Evolutionary conservation across 108 stramenopile species (phyloP).

Genomic region (Skeletonema potamos): DNA sequence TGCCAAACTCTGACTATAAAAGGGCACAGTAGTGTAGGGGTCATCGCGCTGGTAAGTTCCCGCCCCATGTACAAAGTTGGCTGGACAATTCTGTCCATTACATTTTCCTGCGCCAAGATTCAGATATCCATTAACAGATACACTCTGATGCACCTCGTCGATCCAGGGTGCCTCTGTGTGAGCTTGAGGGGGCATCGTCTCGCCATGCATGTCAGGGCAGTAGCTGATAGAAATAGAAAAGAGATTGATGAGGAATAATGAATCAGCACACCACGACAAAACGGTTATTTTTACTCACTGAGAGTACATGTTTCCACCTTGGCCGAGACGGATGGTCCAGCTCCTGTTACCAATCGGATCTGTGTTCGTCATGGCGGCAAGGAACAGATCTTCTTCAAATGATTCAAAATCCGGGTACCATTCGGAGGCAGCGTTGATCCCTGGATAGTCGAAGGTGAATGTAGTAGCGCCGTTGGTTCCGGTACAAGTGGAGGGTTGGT

Average conservation of each 20-base stretch:
- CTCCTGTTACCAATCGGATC: slow-evolving; percentile 5
- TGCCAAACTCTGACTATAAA: slow-evolving; percentile 10
- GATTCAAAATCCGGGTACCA: not conserved
- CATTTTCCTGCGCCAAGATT: not conserved
- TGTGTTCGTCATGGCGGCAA: slow-evolving; percentile 11
- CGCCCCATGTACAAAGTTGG: slow-evolving; percentile 31
- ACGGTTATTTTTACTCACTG: too few species aligned
- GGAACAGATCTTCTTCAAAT: slow-evolving; percentile 13
- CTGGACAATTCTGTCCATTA: not conserved
- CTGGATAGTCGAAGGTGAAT: slow-evolving; percentile 26
- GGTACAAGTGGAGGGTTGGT: not conserved
- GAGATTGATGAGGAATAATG: too few species aligned
- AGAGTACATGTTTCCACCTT: slow-evolving; percentile 26
- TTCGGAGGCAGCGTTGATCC: not conserved
- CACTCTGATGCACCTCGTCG: slow-evolving; percentile 26
- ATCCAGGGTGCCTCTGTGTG: slow-evolving; percentile 13
- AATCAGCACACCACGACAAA: too few species aligned
- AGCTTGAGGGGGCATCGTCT: slow-evolving; percentile 27
- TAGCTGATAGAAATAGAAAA: too few species aligned
- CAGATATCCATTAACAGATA: slow-evolving; percentile 1
- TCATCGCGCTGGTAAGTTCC: slow-evolving; percentile 17
- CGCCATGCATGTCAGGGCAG: slow-evolving; percentile 9
- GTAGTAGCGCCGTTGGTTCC: not conserved
- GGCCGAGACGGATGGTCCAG: slow-evolving; percentile 26
- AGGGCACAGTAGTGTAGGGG: slow-evolving; percentile 2